Base-by-base conservation (phyloP, 176 grass and related monocot species). In the Musa beccarii region DNA sequence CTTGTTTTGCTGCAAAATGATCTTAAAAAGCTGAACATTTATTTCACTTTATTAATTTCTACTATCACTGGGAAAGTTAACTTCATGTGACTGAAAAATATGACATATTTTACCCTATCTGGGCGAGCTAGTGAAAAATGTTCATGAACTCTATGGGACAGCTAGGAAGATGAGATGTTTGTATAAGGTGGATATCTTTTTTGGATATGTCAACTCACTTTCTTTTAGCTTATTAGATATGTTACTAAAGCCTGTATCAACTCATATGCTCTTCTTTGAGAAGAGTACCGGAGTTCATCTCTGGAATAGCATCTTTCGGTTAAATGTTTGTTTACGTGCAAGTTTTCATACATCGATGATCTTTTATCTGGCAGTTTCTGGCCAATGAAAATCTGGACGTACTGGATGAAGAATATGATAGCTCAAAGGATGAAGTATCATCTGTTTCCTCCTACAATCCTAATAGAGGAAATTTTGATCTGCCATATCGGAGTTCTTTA, bases 381-480 rank as follows among this genome's bases (percentile, higher is more conserved):
- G 88, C 82, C 75, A 92, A 87, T 83, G 88, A 99, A 66, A 89
- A 91, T 79, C 75, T 75, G 69, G 95, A 99, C 75, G 84, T 34
- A 54, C 43, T 83, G 22, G 95, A 91, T 76, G 95, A 99, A 86
- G 90, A 88, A 76, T 99, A 99, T 34, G 90, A 99, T 83, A 99
- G 88, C 82, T 94, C 90, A 14, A 99, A 84, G 79, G 95, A 99
- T 87, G 95, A 99, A 90, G 84, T 94, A 59, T 94, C 90, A 53
- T 99, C 95, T 34, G 80, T 99, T 89, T 99, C 95, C 56, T 99
- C 95, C 55, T 94, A 89, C 34, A 91, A 92, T 54, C 94, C 84
- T 71, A 85, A 81, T 76, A 91, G 88, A 83, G 75, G 87, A 89
- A 90, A 93, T 81, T 23, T 54, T 78, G 85, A 87, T 20, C 81